These are phyloP conservation scores for Eutrema yunnanense DNA, from an alignment of 345 rosid species.

Conservation along the genomic window DNA sequence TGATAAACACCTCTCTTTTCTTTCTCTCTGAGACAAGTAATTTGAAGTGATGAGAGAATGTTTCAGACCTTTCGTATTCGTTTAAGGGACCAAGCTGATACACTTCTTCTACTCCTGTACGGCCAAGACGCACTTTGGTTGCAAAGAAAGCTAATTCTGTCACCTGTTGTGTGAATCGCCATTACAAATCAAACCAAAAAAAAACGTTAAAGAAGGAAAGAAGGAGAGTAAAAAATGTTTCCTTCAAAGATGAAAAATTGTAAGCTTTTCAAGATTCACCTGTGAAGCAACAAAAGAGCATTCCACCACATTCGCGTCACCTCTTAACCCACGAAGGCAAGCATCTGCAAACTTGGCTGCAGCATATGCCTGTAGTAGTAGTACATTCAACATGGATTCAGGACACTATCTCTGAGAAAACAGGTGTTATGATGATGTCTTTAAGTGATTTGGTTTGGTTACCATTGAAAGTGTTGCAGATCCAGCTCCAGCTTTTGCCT, in stretches of 20 bases:
- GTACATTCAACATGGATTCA: background rate
- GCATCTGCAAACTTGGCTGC: constrained; percentile 85
- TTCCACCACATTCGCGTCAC: constrained; percentile 57
- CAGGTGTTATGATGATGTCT: background rate
- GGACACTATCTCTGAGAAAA: background rate
- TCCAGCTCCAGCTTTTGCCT: constrained; percentile 86
- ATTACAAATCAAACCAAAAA: background rate
- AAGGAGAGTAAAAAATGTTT: background rate
- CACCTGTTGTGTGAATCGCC: constrained; percentile 34
- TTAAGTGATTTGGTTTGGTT: constrained; percentile 1
- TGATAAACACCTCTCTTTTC: background rate
- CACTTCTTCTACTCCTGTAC: constrained; percentile 62
- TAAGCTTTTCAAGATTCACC: constrained; percentile 32
- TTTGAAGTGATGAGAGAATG: background rate
- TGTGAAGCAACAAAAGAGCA: constrained; percentile 65
- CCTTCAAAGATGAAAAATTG: background rate
- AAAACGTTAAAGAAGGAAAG: background rate
- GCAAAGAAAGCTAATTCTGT: constrained; percentile 82
- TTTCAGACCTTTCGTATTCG: constrained; percentile 56
- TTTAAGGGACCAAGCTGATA: constrained; percentile 65
- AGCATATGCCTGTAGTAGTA: constrained; percentile 57
- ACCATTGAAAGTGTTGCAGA: constrained; percentile 89
- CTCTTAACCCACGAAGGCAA: constrained; percentile 69
- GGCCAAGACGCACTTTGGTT: constrained; percentile 69
- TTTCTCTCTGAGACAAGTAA: background rate